Percentiles rank a stretch among this genome's conserved stretches.
Conservation (phyloP, 2,329 filamentous ascomycete species). For the Verticillium tricorpus region DNA sequence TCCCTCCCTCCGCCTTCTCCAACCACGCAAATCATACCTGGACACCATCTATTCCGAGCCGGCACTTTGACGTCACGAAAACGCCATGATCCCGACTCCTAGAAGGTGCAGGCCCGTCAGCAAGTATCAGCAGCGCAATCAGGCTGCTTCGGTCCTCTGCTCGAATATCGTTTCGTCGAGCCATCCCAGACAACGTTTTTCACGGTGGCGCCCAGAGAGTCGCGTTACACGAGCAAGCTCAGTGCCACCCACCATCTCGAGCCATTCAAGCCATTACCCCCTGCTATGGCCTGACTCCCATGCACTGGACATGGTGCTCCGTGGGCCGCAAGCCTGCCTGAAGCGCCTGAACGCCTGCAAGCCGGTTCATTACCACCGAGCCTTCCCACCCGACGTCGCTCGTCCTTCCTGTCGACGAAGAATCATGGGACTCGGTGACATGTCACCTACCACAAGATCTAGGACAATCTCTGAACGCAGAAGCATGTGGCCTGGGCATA, state of each 20-base stretch:
- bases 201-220: background rate
- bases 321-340: background rate
- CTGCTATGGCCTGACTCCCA: background rate
- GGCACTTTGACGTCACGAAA: no score
- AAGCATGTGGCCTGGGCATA: slow-evolving; percentile 18
- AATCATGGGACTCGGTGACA: slow-evolving; percentile 24
- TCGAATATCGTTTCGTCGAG: no score
- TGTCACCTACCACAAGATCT: slow-evolving; percentile 51
- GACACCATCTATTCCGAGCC: no score
- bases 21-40: no score
- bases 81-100: no score
- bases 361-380: slow-evolving; percentile 6
- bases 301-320: background rate
- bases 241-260: background rate
- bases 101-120: no score
- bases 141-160: no score
- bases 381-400: background rate
- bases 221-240: background rate
- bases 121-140: no score
- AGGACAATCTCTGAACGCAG: slow-evolving; percentile 24
- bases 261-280: background rate
- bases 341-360: slow-evolving; percentile 4
- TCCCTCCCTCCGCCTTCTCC: no score
- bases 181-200: no score
- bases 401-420: background rate